Base-by-base conservation (phyloP, 352 stramenopile genomes). In the Phytopythium boreale region DNA sequence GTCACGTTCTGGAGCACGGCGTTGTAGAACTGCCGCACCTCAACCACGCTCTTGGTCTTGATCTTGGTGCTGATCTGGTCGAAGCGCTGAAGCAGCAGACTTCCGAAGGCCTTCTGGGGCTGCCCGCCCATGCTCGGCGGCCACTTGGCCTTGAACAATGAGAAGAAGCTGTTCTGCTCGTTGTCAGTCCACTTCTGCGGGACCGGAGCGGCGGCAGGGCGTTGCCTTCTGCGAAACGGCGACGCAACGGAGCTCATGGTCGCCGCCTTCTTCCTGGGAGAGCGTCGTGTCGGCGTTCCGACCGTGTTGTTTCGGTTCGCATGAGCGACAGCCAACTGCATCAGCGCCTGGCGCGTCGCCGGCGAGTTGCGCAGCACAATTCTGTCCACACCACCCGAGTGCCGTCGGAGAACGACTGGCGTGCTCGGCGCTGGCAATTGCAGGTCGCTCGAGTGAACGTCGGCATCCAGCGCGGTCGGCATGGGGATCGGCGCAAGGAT, bases 131-230 rank as follows among this genome's bases (percentile, higher is more conserved):
- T 22, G 26, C 58, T 66, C 20, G 64, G 68, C 26, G 77, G 76
- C 79, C 82, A 92, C 56, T 92, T 92, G 52, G 64, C 61, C 63
- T 89, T 89, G 68, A 92, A 88, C 58, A 85, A 74, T 2, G 74
- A 64, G 52, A 88, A 92, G 61, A 92, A 92, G 5, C 74, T 74
- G 59, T 79, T 89, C 56, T 88, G 69, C 59, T 92, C 82, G 46
- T 80, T 74, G 20, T 87, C 70, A 39, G 53, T 75, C 82, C 82
- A 92, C 22, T 44, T 64, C 9, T 29, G n/a, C 8, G 69, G 66
- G 5, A 67, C 69, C 15, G 59, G 69, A 8, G 44, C 19, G 24
- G 31, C 59, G 22, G 27, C 29, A 52, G 69, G 14, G 55, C 67
- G 55, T 65, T 64, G 53, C 66, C 71, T 26, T 61, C 70, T 57